Conservation (phyloP, 345 rosid species). For the Kandelia obovata region DNA sequence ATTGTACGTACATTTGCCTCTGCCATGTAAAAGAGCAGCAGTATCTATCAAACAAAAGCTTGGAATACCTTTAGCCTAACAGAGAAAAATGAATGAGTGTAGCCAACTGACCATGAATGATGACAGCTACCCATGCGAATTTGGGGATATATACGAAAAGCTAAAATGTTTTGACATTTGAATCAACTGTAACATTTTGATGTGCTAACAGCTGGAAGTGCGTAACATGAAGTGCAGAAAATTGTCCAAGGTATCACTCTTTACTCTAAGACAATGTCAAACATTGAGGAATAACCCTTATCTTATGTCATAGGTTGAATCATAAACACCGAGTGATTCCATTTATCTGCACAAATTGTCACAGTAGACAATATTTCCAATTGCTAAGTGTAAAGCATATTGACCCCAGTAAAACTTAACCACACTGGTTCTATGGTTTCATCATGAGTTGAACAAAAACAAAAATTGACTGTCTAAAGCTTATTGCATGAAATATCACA, state of each 20-base stretch:
- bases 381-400: too few species aligned
- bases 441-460: too few species aligned
- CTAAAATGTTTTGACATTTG: background rate
- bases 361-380: background rate
- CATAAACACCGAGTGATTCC: background rate
- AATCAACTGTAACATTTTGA: background rate
- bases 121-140: background rate
- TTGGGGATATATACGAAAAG: background rate
- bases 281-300: background rate
- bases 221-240: background rate
- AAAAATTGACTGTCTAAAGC: too few species aligned
- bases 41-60: background rate
- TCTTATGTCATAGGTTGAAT: background rate
- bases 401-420: too few species aligned
- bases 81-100: background rate
- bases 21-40: background rate
- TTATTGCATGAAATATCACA: too few species aligned
- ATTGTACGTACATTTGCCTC: background rate
- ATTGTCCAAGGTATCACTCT: background rate
- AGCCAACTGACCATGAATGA: background rate
- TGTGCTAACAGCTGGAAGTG: background rate
- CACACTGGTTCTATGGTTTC: too few species aligned
- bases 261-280: background rate
- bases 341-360: background rate
- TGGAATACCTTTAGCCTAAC: constrained; percentile 11